Evolutionary conservation across 352 stramenopile genomes (phyloP).

Genomic region (Globisporangium megalacanthum): DNA sequence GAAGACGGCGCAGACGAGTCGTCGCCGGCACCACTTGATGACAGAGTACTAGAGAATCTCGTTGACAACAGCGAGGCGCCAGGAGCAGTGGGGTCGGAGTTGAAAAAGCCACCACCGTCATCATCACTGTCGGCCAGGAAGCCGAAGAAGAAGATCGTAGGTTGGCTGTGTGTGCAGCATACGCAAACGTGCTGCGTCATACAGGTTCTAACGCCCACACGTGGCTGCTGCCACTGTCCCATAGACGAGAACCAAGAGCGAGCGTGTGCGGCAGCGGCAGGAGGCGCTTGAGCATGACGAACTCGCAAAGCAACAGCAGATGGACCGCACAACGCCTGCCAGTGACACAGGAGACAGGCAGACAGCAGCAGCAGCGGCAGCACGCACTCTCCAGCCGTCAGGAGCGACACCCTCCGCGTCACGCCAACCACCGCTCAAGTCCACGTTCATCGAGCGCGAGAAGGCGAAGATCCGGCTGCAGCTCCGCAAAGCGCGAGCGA

Average conservation of each 20-base stretch:
- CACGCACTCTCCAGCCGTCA: not conserved
- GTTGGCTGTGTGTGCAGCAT: not conserved
- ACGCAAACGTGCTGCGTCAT: not conserved
- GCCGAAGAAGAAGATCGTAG: constrained; percentile 4
- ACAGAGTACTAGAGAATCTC: not conserved
- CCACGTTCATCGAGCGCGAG: constrained; percentile 46
- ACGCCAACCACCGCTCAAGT: constrained; percentile 11
- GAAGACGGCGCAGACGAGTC: too few species aligned
- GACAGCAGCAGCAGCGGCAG: not conserved
- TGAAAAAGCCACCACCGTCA: constrained; percentile 1
- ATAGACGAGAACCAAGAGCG: constrained; percentile 37
- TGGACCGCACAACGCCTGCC: not conserved
- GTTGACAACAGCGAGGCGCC: not conserved
- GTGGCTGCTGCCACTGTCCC: not conserved
- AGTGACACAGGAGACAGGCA: not conserved
- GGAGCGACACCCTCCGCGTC: not conserved
- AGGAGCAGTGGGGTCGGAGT: not conserved
- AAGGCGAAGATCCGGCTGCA: constrained; percentile 53
- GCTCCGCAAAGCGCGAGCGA: constrained; percentile 40
- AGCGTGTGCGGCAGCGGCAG: constrained; percentile 49
- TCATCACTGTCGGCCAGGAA: not conserved
- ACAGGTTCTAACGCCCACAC: not conserved
- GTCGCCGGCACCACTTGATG: too few species aligned
- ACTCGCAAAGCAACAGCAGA: constrained; percentile 17
- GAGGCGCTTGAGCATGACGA: constrained; percentile 56